Conservation (phyloP, 1,284 basidiomycete genomes). For the Puccinia horiana region DNA sequence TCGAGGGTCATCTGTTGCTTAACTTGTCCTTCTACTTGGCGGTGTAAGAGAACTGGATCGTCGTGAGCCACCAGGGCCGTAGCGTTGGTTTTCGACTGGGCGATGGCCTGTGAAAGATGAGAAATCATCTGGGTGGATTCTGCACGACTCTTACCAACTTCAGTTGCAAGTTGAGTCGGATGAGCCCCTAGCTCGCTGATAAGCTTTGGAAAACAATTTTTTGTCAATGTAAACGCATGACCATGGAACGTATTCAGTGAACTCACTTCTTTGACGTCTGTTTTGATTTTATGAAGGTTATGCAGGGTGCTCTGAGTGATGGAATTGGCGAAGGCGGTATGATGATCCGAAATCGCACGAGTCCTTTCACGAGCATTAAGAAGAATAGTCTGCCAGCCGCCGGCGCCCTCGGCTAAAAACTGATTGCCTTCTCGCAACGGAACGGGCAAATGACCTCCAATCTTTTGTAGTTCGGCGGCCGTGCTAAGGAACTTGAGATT, state of each 20-base stretch:
- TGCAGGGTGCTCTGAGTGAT: slow-evolving; percentile 32
- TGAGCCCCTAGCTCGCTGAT: slow-evolving; percentile 27
- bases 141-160: slow-evolving; percentile 43
- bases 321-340: slow-evolving; percentile 25
- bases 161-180: slow-evolving; percentile 13
- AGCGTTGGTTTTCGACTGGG: slow-evolving; percentile 32
- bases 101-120: slow-evolving; percentile 29
- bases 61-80: slow-evolving; percentile 52
- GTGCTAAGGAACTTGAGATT: background rate
- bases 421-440: slow-evolving; percentile 45
- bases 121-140: slow-evolving; percentile 37
- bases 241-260: background rate
- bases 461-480: slow-evolving; percentile 36
- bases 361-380: slow-evolving; percentile 31
- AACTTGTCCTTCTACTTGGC: slow-evolving; percentile 52
- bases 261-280: slow-evolving; percentile 33
- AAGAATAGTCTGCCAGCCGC: slow-evolving; percentile 43
- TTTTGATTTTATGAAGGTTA: slow-evolving; percentile 25
- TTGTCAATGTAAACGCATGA: background rate
- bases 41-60: slow-evolving; percentile 54
- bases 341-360: slow-evolving; percentile 37
- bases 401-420: slow-evolving; percentile 40
- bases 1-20: slow-evolving; percentile 54
- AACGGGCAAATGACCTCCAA: slow-evolving; percentile 41
- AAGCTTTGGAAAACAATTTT: slow-evolving; percentile 4